phyloP scores from a whole-genome alignment of 2,329 filamentous ascomycete genomes.

The Fusarium torulosum region DNA sequence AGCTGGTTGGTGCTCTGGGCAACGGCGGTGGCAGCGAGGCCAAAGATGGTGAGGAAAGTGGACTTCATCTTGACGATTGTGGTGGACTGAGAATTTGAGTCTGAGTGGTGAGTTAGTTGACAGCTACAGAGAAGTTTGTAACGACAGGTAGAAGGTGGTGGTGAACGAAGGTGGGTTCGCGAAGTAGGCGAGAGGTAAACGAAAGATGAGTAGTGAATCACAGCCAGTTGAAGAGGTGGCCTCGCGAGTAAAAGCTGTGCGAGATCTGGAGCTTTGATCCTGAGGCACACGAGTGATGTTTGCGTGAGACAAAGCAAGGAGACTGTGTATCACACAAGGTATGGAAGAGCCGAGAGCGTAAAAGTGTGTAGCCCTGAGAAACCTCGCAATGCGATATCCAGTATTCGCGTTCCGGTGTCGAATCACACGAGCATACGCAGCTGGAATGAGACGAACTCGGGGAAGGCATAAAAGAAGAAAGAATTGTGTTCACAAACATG shows the following conservation, averaged over 20 bases:
- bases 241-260: constrained; percentile 28
- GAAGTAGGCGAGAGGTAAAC: constrained; percentile 8
- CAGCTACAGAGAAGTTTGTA: constrained; percentile 11
- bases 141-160: constrained; percentile 12
- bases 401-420: constrained; percentile 16
- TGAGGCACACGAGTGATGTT: constrained; percentile 43
- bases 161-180: constrained; percentile 27
- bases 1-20: constrained; percentile 60
- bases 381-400: constrained; percentile 35
- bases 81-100: constrained; percentile 35
- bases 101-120: constrained; percentile 30
- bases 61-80: constrained; percentile 64
- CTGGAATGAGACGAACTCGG: constrained; percentile 17
- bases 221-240: constrained; percentile 10
- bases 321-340: constrained; percentile 41
- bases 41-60: constrained; percentile 57
- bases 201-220: constrained; percentile 34
- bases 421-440: constrained; percentile 14
- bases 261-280: constrained; percentile 19
- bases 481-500: neutral
- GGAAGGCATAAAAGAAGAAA: neutral
- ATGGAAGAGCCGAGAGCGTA: constrained; percentile 37
- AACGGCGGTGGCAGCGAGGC: constrained; percentile 56
- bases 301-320: constrained; percentile 50
- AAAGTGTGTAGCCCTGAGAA: constrained; percentile 27